Percentiles rank a stretch among this genome's conserved stretches.
These are phyloP conservation scores for Chytriomyces confervae DNA, from an alignment of 192 early-diverging fungal species.

Conservation along the genomic window DNA sequence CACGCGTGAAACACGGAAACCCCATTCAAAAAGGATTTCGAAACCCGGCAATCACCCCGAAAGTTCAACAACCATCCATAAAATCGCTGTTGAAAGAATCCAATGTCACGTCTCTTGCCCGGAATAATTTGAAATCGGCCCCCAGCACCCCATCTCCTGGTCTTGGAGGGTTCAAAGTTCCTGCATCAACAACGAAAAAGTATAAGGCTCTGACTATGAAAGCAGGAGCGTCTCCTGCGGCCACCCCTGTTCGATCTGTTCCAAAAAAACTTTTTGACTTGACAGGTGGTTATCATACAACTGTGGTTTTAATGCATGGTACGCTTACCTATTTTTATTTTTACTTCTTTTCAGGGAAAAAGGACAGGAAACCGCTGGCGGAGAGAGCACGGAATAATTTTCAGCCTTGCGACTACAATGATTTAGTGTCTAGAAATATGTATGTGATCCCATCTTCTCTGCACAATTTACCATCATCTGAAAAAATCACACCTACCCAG, in stretches of 20 bases:
- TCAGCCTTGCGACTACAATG: not conserved
- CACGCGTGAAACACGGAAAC: too few relatives aligned
- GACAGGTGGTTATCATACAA: not conserved
- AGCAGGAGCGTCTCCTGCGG: not conserved
- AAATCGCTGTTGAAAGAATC: too few relatives aligned
- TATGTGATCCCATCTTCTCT: not conserved
- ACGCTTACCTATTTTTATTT: too few relatives aligned
- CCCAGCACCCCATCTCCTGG: not conserved
- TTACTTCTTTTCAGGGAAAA: not conserved
- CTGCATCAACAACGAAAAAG: not conserved
- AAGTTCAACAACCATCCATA: too few relatives aligned
- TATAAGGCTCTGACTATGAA: not conserved
- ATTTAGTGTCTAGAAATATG: not conserved
- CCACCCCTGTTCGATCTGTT: not conserved
- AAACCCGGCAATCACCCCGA: too few relatives aligned
- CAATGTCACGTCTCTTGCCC: not conserved
- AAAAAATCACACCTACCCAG: not conserved
- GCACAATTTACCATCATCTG: not conserved
- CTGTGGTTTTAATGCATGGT: too few relatives aligned
- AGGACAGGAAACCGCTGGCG: not conserved
- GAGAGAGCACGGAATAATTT: not conserved
- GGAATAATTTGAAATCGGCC: not conserved
- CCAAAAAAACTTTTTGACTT: not conserved
- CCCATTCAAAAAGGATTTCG: too few relatives aligned
- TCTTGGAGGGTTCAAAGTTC: not conserved